Conservation (phyloP, 129 eudicot genomes). For the Lactuca sativa region DNA sequence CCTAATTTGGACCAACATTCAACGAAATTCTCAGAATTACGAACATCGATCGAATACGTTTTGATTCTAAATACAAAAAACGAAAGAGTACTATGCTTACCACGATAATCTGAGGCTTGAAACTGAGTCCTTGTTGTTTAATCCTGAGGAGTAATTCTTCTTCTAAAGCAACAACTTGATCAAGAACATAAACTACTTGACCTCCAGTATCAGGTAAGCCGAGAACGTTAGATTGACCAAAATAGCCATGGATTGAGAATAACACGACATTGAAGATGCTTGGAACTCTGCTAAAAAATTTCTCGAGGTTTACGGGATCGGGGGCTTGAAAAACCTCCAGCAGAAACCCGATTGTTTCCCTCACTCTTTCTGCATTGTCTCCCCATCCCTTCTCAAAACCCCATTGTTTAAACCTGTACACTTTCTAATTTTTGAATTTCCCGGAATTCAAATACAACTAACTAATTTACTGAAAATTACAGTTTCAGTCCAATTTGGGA, state of each 20-base stretch:
- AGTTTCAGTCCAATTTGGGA: no score
- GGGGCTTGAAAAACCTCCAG: conserved; percentile 93
- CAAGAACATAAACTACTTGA: conserved; percentile 95
- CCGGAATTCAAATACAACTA: neutral
- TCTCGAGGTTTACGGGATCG: conserved; percentile 72
- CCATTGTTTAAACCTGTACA: conserved; percentile 86
- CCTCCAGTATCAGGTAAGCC: conserved; percentile 99
- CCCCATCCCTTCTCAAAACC: conserved; percentile 99
- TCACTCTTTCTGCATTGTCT: conserved; percentile 65
- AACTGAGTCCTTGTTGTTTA: conserved; percentile 87
- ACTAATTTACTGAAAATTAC: no score
- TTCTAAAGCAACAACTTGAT: conserved; percentile 94
- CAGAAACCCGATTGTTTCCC: conserved; percentile 68
- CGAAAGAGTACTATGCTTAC: conserved; percentile 31
- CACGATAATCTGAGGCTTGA: conserved; percentile 95
- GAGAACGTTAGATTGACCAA: conserved; percentile 94
- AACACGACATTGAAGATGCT: conserved; percentile 71
- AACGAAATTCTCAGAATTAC: neutral
- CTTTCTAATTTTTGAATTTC: neutral
- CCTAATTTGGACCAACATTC: conserved; percentile 39
- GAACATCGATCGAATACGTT: neutral
- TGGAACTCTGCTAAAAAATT: conserved; percentile 79
- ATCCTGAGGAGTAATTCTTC: conserved; percentile 86
- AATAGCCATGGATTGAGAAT: conserved; percentile 93
- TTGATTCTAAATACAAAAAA: neutral